phyloP scores from a whole-genome alignment of 768 basidiomycete species.

The Boletus subparvulus region DNA sequence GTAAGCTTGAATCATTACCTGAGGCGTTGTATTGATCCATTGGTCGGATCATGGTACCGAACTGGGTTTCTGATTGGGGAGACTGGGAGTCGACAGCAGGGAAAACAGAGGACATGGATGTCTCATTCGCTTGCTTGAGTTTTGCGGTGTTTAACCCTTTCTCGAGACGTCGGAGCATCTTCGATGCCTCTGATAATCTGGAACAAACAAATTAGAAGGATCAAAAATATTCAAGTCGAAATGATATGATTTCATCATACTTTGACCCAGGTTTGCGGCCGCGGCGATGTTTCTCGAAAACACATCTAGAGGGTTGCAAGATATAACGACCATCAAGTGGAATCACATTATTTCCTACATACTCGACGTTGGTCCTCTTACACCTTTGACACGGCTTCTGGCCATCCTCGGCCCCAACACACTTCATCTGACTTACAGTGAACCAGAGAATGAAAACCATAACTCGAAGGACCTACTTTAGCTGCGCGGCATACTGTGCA shows the following conservation, averaged over 20 bases:
- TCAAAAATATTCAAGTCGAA: background rate
- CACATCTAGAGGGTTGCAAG: constrained; percentile 48
- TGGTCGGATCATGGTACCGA: constrained; percentile 30
- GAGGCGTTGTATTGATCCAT: constrained; percentile 31
- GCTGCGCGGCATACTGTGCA: constrained; percentile 85
- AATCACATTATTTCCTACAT: constrained; percentile 28
- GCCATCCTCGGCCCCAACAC: constrained; percentile 86
- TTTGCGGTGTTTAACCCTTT: constrained; percentile 79
- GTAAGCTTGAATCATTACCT: constrained; percentile 16
- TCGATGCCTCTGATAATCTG: constrained; percentile 85
- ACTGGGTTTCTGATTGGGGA: constrained; percentile 28
- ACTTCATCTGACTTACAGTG: constrained; percentile 69
- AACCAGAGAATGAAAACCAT: constrained; percentile 14
- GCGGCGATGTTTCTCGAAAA: constrained; percentile 88
- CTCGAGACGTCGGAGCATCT: constrained; percentile 84
- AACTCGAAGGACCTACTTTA: constrained; percentile 50
- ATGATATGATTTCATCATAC: constrained; percentile 41
- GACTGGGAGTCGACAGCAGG: constrained; percentile 33
- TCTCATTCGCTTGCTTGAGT: constrained; percentile 54
- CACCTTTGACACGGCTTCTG: constrained; percentile 80
- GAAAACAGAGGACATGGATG: constrained; percentile 34
- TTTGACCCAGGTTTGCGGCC: constrained; percentile 90
- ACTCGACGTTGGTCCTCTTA: constrained; percentile 77
- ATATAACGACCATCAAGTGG: constrained; percentile 10
- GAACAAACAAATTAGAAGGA: constrained; percentile 5